Evolutionary conservation across 257 asterid genomes (phyloP), one percentile per base, ranked within the genome.

Genomic region (Haberlea rhodopensis): DNA sequence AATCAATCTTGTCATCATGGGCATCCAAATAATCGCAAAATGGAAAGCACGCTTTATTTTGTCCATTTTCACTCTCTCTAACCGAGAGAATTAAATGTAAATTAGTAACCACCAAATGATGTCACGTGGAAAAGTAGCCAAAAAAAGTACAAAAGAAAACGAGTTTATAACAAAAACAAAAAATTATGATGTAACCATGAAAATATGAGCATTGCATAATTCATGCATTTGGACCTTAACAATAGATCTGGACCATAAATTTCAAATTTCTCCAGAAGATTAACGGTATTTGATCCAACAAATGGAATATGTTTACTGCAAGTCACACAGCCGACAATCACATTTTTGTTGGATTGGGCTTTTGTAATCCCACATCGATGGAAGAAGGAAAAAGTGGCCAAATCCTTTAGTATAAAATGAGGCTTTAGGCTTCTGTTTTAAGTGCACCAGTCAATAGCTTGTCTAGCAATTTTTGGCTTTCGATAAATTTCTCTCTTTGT

Each of bases 101-200:
- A 13, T 40, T 40, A 40, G 19, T 13, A 40, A 15, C 49, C 49
- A 54, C 56, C 49, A 65, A 72, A 53, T 53, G 53, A 60, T 64
- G 40, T 16, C 25, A 60, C 5, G 29, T 24, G 9, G 51, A 27
- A 66, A 0, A 62, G 5, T 37, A 37, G 46, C 46, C n/a, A 11
- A 54, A 48, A 63, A 54, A 56, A 20, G 11, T 63, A 57, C 19
- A 43, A 20, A 23, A 11, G n/a, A 37, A 37, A 37, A 37, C 3
- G 46, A 11, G 5, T 10, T 37, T 37, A 11, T 37, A 37, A 10
- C 3, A 10, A 9, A 37, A 10, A 37, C n/a, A 37, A 37, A 37
- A 37, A 11, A 3, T 2, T 37, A 37, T 10, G 16, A 11, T 2
- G n/a, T 37, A 11, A 37, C 10, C n/a, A 37, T 37, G 46, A 37